Evolutionary conservation across 192 early-diverging fungal genomes (phyloP).

Genomic region (Coemansia sp.): DNA sequence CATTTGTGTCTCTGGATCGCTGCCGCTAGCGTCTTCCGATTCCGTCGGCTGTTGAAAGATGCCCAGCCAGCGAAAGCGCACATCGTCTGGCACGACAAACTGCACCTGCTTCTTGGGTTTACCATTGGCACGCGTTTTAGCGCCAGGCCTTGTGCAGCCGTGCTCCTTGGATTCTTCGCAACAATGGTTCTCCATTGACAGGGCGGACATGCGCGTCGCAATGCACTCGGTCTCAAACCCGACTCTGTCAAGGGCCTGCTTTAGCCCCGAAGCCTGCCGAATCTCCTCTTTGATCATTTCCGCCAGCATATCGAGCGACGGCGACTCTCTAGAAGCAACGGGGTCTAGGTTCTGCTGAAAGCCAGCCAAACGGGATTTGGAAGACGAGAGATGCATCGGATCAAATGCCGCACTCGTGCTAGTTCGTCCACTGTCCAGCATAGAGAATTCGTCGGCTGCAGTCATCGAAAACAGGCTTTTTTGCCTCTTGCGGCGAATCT

Average conservation of each 20-base stretch:
- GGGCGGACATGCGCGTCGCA: constrained; percentile 25
- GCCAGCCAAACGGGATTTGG: not conserved
- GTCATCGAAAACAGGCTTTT: constrained; percentile 56
- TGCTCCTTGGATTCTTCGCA: not conserved
- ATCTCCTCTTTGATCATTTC: constrained; percentile 59
- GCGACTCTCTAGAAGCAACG: constrained; percentile 21
- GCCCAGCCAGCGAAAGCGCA: constrained; percentile 56
- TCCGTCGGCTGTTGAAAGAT: constrained; percentile 52
- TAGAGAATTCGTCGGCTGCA: constrained; percentile 38
- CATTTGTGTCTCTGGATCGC: constrained; percentile 3
- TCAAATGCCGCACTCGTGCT: constrained; percentile 18
- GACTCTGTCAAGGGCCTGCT: constrained; percentile 48
- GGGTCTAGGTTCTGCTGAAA: not conserved
- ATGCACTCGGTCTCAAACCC: constrained; percentile 37
- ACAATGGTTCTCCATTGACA: not conserved
- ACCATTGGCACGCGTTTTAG: not conserved
- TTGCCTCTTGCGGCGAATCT: constrained; percentile 52
- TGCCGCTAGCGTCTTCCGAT: not conserved
- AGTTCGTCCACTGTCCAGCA: constrained; percentile 45
- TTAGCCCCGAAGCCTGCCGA: constrained; percentile 52
- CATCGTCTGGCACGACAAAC: constrained; percentile 52
- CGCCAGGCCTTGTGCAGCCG: not conserved
- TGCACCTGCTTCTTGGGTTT: constrained; percentile 32
- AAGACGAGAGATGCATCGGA: constrained; percentile 16
- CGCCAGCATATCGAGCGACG: constrained; percentile 46